These are phyloP conservation scores for Candida glucosophila DNA, from an alignment of 1,139 yeast species.

Conservation along the genomic window DNA sequence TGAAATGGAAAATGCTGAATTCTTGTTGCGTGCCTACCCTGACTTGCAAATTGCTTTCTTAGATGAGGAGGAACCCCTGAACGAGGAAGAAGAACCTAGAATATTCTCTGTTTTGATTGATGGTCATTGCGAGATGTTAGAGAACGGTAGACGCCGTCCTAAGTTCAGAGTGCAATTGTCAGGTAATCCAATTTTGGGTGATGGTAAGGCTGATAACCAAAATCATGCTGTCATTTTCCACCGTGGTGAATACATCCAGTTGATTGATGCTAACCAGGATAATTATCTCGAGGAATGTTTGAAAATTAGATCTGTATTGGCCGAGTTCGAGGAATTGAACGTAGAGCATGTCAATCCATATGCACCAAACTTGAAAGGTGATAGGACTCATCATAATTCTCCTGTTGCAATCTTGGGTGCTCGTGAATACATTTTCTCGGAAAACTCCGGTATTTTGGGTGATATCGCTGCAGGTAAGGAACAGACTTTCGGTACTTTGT, in stretches of 20 bases:
- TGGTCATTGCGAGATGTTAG: constrained; percentile 97
- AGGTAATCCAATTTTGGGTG: constrained; percentile 98
- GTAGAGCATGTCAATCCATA: constrained; percentile 80
- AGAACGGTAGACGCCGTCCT: constrained; percentile 98
- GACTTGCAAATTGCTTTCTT: constrained; percentile 96
- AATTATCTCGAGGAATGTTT: constrained; percentile 97
- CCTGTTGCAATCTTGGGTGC: constrained; percentile 99
- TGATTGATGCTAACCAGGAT: constrained; percentile 98
- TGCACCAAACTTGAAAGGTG: constrained; percentile 48
- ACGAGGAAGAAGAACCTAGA: constrained; percentile 97
- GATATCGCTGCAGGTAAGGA: constrained; percentile 99
- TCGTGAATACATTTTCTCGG: constrained; percentile 97
- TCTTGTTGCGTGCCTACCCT: constrained; percentile 95
- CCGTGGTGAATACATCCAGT: constrained; percentile 97
- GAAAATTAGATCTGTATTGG: constrained; percentile 93
- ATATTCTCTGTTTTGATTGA: constrained; percentile 93
- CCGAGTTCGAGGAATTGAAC: constrained; percentile 94
- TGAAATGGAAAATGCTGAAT: constrained; percentile 97
- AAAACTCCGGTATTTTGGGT: constrained; percentile 97
- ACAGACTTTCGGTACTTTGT: constrained; percentile 97
- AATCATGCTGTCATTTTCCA: constrained; percentile 94
- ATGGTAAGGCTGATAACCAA: constrained; percentile 98
- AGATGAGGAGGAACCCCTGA: constrained; percentile 84
- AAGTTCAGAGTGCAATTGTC: constrained; percentile 95
- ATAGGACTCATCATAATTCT: constrained; percentile 32